phyloP scores from a whole-genome alignment of 2,329 filamentous ascomycete genomes.

The Coniochaeta prunicola region DNA sequence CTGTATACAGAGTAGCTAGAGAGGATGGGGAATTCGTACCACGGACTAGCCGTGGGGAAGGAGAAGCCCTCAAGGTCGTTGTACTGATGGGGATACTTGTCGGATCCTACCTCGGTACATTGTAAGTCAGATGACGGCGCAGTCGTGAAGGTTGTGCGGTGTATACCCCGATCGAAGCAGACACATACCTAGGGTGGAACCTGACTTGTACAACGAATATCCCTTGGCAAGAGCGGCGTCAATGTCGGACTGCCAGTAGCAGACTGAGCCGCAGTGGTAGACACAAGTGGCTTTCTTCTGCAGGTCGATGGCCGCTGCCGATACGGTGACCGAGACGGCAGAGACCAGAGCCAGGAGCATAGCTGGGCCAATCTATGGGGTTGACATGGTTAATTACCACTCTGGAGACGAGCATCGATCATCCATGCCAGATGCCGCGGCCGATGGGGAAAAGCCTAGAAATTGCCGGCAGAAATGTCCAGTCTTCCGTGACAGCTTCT shows the following conservation, averaged over 20 bases:
- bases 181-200: constrained; percentile 16
- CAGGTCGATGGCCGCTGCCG: constrained; percentile 12
- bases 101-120: constrained; percentile 5
- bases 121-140: not conserved
- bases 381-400: not conserved
- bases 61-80: constrained; percentile 34
- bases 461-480: not conserved
- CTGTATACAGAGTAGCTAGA: constrained; percentile 24
- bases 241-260: constrained; percentile 27
- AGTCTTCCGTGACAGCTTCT: not conserved
- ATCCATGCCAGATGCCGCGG: not conserved
- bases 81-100: constrained; percentile 35
- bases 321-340: constrained; percentile 5
- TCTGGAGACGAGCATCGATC: not conserved
- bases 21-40: constrained; percentile 37
- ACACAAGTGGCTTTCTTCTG: constrained; percentile 18
- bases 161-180: not conserved
- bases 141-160: not conserved
- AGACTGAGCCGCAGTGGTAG: constrained; percentile 27
- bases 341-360: not conserved
- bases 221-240: constrained; percentile 25
- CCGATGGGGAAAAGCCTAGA: not conserved
- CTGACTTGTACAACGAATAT: constrained; percentile 20
- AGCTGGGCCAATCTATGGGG: not conserved
- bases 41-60: constrained; percentile 29